These are phyloP conservation scores for Metschnikowia bowlesiae DNA, from an alignment of 805 yeast genomes.

Conservation along the genomic window DNA sequence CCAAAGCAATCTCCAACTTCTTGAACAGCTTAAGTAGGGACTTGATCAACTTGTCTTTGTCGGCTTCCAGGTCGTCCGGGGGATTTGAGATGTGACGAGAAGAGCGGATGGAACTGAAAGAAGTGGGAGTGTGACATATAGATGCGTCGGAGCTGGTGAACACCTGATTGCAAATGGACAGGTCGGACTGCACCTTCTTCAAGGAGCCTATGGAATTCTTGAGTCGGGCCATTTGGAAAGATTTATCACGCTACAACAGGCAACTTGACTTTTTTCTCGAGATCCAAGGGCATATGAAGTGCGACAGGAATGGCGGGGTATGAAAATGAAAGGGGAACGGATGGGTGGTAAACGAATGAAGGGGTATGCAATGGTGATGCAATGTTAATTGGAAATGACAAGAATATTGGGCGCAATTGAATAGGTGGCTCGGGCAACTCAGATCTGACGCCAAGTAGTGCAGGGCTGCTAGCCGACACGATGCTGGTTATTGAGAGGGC, in stretches of 20 bases:
- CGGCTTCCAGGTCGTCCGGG: slow-evolving; percentile 3
- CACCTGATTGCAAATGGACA: background rate
- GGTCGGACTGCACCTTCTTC: slow-evolving; percentile 1
- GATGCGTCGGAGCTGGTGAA: background rate
- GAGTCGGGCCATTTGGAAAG: slow-evolving; percentile 1
- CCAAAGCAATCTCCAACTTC: slow-evolving; percentile 39
- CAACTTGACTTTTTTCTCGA: background rate
- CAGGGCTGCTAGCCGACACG: background rate
- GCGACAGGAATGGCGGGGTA: background rate
- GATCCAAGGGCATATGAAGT: background rate
- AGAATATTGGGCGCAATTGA: background rate
- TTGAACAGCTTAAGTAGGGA: slow-evolving; percentile 22
- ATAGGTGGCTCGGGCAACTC: background rate
- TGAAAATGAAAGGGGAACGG: background rate
- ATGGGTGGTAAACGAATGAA: background rate
- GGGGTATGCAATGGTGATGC: background rate
- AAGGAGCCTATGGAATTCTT: slow-evolving; percentile 1
- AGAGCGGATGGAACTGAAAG: background rate
- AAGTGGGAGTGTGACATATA: background rate
- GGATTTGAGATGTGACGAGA: background rate
- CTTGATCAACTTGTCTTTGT: slow-evolving; percentile 12
- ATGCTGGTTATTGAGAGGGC: background rate
- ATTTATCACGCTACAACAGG: background rate
- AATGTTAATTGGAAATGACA: no score
- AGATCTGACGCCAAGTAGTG: background rate